A percentile compares a stretch with the other conserved stretches of the same genome.
These are phyloP conservation scores for Sporisorium exsertum DNA, from an alignment of 1,284 basidiomycete genomes.

Conservation along the genomic window DNA sequence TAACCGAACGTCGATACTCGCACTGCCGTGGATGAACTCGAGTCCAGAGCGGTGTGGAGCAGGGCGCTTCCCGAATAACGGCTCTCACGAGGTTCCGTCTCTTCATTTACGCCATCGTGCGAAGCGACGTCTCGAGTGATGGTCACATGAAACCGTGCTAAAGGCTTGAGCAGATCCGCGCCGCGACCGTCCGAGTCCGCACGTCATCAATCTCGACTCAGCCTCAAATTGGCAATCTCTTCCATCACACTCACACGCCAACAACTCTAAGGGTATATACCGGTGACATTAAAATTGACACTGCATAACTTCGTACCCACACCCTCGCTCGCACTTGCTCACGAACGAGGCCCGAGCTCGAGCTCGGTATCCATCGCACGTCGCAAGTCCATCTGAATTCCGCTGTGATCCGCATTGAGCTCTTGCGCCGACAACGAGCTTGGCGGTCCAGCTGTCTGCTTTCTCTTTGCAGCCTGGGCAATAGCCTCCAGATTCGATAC, in stretches of 20 bases:
- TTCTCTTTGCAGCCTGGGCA: slow-evolving; percentile 33
- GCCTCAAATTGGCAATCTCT: neutral
- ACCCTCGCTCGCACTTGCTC: neutral
- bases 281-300: neutral
- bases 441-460: slow-evolving; percentile 28
- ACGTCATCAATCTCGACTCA: neutral
- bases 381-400: slow-evolving; percentile 42
- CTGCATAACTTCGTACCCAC: neutral
- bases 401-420: slow-evolving; percentile 47
- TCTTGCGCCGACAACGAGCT: slow-evolving; percentile 42
- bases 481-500: slow-evolving; percentile 48
- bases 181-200: neutral
- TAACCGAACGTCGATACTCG: neutral
- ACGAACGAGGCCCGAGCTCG: slow-evolving; percentile 35
- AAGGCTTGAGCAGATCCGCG: neutral
- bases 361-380: slow-evolving; percentile 47
- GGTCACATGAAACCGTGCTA: neutral
- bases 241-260: neutral
- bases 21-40: neutral
- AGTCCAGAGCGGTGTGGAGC: neutral
- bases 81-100: neutral
- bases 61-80: neutral
- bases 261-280: neutral
- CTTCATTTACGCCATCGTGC: neutral
- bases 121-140: neutral